phyloP scores from a whole-genome alignment of 2,329 filamentous ascomycete genomes.

The Myrmaecium sp. region DNA sequence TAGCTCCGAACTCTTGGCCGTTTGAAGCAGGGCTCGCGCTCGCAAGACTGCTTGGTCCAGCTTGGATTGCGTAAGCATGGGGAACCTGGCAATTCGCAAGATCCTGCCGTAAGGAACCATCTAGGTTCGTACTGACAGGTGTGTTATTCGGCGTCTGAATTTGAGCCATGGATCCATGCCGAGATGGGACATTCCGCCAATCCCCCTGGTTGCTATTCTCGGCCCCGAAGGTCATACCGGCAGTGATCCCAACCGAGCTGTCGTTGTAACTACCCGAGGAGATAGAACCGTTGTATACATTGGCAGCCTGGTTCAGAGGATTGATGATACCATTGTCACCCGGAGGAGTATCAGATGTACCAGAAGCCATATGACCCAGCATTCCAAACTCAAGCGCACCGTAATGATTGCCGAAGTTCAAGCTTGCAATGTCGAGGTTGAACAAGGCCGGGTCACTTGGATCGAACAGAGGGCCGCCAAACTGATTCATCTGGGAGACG shows the following conservation, averaged over 20 bases:
- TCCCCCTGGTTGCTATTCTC: slow-evolving; percentile 14
- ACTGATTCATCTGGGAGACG: slow-evolving; percentile 24
- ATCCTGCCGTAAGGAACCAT: slow-evolving; percentile 15
- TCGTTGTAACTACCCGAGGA: slow-evolving; percentile 10
- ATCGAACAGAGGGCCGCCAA: slow-evolving; percentile 54
- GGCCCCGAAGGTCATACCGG: slow-evolving; percentile 14
- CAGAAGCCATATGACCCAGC: slow-evolving; percentile 90
- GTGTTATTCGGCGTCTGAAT: slow-evolving; percentile 26
- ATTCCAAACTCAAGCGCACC: slow-evolving; percentile 92
- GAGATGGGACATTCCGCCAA: slow-evolving; percentile 21
- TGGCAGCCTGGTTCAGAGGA: slow-evolving; percentile 14
- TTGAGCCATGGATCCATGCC: slow-evolving; percentile 26
- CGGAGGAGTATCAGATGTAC: slow-evolving; percentile 61
- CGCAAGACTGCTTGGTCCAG: slow-evolving; percentile 36
- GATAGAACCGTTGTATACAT: slow-evolving; percentile 25
- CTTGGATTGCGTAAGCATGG: slow-evolving; percentile 45
- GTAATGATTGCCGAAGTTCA: slow-evolving; percentile 94
- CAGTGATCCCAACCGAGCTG: slow-evolving; percentile 10
- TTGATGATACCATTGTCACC: slow-evolving; percentile 35
- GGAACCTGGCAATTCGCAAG: slow-evolving; percentile 25
- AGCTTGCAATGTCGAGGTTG: slow-evolving; percentile 86
- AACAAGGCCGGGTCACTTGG: slow-evolving; percentile 83
- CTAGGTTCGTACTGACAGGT: slow-evolving; percentile 18
- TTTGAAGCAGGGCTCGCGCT: slow-evolving; percentile 42
- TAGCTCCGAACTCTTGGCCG: slow-evolving; percentile 27